These are phyloP conservation scores for Akanthomyces uredinophilus DNA, from an alignment of 2,329 filamentous ascomycete genomes.

Conservation along the genomic window DNA sequence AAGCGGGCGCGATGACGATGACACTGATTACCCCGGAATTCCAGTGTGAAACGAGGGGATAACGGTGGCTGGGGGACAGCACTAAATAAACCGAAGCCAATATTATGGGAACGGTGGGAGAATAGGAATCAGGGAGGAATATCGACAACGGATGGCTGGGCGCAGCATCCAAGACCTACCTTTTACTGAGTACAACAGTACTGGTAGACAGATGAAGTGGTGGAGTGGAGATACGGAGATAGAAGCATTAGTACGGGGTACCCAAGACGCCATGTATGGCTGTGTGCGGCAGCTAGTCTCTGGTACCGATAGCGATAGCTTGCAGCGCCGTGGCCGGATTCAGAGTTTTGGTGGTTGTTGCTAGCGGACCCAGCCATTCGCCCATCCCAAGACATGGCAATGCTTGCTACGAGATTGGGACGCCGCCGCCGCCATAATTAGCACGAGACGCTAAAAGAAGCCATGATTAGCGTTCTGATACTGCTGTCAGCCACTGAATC, in stretches of 20 bases:
- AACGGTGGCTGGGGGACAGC: not conserved
- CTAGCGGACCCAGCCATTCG: not conserved
- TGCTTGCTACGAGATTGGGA: not conserved
- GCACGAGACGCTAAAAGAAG: not conserved
- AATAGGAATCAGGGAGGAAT: not conserved
- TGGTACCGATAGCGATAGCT: not conserved
- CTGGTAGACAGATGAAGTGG: not conserved
- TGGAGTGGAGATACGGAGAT: not conserved
- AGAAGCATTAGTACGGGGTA: not conserved
- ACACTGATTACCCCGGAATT: not conserved
- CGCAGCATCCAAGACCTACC: not conserved
- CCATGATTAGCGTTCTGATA: not conserved
- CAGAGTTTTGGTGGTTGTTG: too few species aligned
- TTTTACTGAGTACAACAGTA: too few species aligned
- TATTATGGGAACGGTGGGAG: not conserved
- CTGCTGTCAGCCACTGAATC: conserved; percentile 2
- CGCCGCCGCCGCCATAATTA: not conserved
- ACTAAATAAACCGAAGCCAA: not conserved
- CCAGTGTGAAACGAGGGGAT: not conserved
- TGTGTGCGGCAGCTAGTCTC: not conserved
- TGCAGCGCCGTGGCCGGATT: not conserved
- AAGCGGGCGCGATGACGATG: not conserved
- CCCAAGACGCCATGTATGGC: not conserved
- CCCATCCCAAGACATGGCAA: not conserved
- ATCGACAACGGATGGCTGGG: not conserved